phyloP scores from a whole-genome alignment of 1,139 yeast species.

The Candida anutae region DNA sequence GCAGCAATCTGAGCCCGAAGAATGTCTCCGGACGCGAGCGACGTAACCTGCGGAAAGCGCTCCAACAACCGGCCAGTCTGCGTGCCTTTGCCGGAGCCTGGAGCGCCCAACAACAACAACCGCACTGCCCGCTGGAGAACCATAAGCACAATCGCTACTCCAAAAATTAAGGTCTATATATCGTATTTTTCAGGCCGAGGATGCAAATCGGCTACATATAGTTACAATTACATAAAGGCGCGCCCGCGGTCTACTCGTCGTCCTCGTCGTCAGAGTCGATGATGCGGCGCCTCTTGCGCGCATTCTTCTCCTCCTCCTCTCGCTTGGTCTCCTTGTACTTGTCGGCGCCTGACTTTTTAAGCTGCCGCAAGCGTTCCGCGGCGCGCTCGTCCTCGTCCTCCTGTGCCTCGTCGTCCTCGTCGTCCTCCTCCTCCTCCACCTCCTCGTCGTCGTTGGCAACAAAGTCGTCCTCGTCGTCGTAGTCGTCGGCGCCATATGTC shows the following conservation, averaged over 20 bases:
- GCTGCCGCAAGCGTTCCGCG: constrained; percentile 54
- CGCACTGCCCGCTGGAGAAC: too few species aligned
- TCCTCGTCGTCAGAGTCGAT: constrained; percentile 61
- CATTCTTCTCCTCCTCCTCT: constrained; percentile 30
- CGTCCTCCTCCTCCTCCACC: constrained; percentile 40
- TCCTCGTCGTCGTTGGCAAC: constrained; percentile 39
- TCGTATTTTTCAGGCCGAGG: not conserved
- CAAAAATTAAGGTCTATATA: too few species aligned
- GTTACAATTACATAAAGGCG: not conserved
- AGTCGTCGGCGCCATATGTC: constrained; percentile 34
- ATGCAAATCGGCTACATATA: not conserved
- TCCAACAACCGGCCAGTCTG: constrained; percentile 60
- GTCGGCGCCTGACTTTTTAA: constrained; percentile 52
- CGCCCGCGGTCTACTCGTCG: constrained; percentile 16
- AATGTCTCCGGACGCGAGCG: constrained; percentile 81
- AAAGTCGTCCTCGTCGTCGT: constrained; percentile 39
- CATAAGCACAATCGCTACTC: too few species aligned
- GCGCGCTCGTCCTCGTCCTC: constrained; percentile 52
- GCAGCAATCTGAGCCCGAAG: constrained; percentile 59
- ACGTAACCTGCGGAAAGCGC: constrained; percentile 39
- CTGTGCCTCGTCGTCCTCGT: constrained; percentile 42
- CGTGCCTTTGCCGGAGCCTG: constrained; percentile 94
- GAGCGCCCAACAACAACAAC: constrained; percentile 79
- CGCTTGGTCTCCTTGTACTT: constrained; percentile 21
- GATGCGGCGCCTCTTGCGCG: constrained; percentile 44